phyloP scores from a whole-genome alignment of 106 monocot genomes.

The Iris macrosiphon region DNA sequence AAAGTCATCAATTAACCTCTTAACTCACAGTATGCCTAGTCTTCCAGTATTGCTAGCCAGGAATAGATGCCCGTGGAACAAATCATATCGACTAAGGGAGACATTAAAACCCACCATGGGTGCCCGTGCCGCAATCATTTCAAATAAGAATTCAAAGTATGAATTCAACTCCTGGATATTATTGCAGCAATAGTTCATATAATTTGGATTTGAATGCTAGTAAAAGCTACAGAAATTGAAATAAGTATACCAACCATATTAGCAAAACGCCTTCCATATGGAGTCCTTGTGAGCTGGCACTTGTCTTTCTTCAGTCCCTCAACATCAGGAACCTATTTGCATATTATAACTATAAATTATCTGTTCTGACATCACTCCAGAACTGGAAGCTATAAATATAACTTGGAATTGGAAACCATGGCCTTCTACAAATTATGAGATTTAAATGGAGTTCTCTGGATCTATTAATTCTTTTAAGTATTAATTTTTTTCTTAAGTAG shows the following conservation, averaged over 20 bases:
- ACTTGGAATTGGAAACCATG: no score
- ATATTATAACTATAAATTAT: not conserved
- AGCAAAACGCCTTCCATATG: constrained; percentile 70
- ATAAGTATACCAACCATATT: constrained; percentile 34
- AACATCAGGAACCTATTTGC: constrained; percentile 78
- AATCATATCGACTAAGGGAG: constrained; percentile 76
- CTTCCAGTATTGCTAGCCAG: constrained; percentile 64
- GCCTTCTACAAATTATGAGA: no score
- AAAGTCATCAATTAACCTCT: not conserved
- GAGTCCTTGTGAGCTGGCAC: constrained; percentile 82
- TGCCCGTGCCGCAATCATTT: constrained; percentile 58
- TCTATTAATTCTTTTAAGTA: no score
- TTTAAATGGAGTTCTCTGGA: no score
- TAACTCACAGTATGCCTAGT: constrained; percentile 87
- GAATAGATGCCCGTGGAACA: constrained; percentile 97
- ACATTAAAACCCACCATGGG: constrained; percentile 71
- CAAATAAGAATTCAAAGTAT: constrained; percentile 83
- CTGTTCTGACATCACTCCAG: no score
- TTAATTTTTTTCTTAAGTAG: no score
- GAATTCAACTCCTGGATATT: constrained; percentile 79
- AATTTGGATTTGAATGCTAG: no score
- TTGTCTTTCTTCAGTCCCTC: constrained; percentile 55
- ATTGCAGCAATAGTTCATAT: no score
- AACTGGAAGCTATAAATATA: no score
- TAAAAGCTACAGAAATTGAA: not conserved